Percentiles rank a stretch among this genome's conserved stretches.
Conservation (phyloP, 805 yeast species). For the Saccharomycopsis javanensis region DNA sequence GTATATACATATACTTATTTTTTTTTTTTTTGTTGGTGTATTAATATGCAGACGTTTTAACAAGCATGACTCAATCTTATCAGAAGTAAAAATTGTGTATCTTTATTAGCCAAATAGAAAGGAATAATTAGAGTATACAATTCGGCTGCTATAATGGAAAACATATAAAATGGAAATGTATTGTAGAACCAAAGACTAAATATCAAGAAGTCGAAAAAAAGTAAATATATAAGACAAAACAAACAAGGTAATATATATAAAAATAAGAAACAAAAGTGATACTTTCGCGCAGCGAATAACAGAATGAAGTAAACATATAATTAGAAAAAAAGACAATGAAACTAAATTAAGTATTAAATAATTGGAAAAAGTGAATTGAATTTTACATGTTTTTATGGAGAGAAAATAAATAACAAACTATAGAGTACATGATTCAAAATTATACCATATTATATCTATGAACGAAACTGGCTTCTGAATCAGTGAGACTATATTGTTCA, state of each 20-base stretch:
- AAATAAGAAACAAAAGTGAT: not conserved
- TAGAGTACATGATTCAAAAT: not conserved
- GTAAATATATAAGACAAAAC: not conserved
- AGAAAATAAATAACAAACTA: not conserved
- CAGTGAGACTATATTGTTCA: not conserved
- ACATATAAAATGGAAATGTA: not conserved
- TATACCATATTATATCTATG: constrained; percentile 1
- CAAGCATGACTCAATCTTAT: not conserved
- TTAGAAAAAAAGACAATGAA: not conserved
- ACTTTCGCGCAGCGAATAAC: constrained; percentile 1
- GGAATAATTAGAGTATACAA: too few species aligned
- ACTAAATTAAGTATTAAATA: not conserved
- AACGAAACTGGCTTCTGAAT: not conserved
- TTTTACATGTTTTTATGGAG: not conserved
- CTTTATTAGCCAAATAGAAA: too few species aligned
- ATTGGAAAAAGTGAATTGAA: not conserved
- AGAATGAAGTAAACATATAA: not conserved
- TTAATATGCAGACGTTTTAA: not conserved
- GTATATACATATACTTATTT: too few species aligned
- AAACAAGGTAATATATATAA: not conserved
- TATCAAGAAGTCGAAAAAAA: not conserved
- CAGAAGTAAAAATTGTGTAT: too few species aligned
- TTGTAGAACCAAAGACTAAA: not conserved
- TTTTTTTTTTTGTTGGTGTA: not conserved
- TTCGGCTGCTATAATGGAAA: not conserved